Conservation (phyloP, 805 yeast species). For the Pichia exigua region DNA sequence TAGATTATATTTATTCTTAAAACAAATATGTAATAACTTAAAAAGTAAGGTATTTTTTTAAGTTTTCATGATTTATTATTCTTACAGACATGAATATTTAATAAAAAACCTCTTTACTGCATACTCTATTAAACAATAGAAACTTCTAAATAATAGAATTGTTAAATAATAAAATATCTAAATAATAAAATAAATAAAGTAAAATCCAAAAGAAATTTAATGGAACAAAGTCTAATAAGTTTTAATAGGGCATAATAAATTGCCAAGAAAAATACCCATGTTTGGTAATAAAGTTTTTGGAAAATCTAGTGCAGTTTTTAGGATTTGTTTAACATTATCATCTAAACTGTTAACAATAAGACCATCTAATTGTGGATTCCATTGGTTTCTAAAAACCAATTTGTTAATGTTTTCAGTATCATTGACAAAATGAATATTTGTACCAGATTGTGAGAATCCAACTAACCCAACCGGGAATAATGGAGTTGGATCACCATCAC, state of each 20-base stretch:
- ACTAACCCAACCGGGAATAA: neutral
- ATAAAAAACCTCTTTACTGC: too few relatives aligned
- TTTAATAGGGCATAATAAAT: neutral
- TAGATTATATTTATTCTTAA: too few relatives aligned
- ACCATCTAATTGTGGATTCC: neutral
- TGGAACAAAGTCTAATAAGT: neutral
- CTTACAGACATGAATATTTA: too few relatives aligned
- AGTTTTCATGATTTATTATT: too few relatives aligned
- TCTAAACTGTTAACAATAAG: neutral
- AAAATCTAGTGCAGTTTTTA: neutral
- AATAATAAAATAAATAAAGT: too few relatives aligned
- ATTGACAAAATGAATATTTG: neutral
- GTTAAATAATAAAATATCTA: too few relatives aligned
- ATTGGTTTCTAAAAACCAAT: neutral
- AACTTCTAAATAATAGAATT: too few relatives aligned
- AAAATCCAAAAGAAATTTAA: too few relatives aligned
- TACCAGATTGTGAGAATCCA: neutral
- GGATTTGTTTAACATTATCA: neutral
- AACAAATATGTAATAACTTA: too few relatives aligned
- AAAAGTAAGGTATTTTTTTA: too few relatives aligned
- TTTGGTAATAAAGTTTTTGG: neutral
- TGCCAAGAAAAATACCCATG: neutral
- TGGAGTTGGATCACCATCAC: constrained; percentile 1
- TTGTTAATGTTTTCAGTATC: neutral
- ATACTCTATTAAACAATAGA: too few relatives aligned